phyloP scores from a whole-genome alignment of 2,329 filamentous ascomycete genomes.

The Colletotrichum sp. region DNA sequence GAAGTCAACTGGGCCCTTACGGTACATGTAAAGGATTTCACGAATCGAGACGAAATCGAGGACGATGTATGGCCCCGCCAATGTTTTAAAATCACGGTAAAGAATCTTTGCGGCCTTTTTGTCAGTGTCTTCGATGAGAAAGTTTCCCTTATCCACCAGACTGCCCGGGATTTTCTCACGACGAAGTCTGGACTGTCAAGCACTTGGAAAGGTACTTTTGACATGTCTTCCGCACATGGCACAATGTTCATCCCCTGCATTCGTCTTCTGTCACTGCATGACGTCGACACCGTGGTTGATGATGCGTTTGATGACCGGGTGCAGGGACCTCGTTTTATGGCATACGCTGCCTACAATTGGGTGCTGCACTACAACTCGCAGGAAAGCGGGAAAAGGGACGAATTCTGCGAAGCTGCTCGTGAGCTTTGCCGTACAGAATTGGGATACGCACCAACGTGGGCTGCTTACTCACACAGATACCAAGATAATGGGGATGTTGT shows the following conservation, averaged over 20 bases:
- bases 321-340: no score
- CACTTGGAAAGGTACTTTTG: not conserved
- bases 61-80: accelerated
- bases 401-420: not conserved
- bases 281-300: not conserved
- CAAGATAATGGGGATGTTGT: no score
- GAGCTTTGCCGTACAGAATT: not conserved
- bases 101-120: not conserved
- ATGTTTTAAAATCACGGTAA: accelerated
- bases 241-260: not conserved
- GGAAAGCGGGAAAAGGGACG: not conserved
- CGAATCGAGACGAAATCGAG: accelerated
- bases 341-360: not conserved
- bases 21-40: not conserved
- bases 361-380: not conserved
- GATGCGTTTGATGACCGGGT: no score
- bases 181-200: not conserved
- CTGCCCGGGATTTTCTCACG: not conserved
- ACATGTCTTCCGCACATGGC: not conserved
- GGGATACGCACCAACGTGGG: no score
- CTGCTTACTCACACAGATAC: no score
- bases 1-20: not conserved
- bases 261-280: not conserved
- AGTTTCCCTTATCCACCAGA: not conserved
- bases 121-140: not conserved